A percentile compares a stretch with the other conserved stretches of the same genome.
Conservation (phyloP, 495 filamentous ascomycete species). For the Penicillium goetzii region DNA sequence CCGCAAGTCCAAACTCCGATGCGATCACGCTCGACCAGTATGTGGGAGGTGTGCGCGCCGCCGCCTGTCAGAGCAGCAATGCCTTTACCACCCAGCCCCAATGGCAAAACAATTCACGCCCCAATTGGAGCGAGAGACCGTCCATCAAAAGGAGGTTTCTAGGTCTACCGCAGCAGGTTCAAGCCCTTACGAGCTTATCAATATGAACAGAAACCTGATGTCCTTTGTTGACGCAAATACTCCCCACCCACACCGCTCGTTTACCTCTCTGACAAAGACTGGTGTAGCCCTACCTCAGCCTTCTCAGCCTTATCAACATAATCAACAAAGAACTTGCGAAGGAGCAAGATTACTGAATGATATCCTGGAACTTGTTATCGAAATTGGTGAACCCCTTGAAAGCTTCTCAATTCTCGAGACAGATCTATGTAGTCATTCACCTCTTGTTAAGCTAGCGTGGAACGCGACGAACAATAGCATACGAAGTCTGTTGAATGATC, state of each 20-base stretch:
- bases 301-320: background rate
- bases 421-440: background rate
- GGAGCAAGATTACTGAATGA: background rate
- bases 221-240: background rate
- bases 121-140: background rate
- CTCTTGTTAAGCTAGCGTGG: slow-evolving; percentile 2
- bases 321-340: background rate
- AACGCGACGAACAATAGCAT: background rate
- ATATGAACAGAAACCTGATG: slow-evolving; percentile 5
- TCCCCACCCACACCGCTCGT: background rate
- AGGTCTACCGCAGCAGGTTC: background rate
- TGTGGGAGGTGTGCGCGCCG: slow-evolving; percentile 1
- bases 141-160: background rate
- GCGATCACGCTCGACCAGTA: background rate
- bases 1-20: slow-evolving; percentile 6
- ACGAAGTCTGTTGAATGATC: background rate
- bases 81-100: slow-evolving; percentile 6
- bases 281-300: background rate
- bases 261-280: background rate
- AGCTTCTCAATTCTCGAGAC: background rate
- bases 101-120: background rate
- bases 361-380: background rate
- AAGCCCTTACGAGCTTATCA: background rate
- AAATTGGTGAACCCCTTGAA: slow-evolving; percentile 2
- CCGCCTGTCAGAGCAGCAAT: background rate